These are phyloP conservation scores for Suillus cothurnatus DNA, from an alignment of 768 basidiomycete genomes.

Conservation along the genomic window DNA sequence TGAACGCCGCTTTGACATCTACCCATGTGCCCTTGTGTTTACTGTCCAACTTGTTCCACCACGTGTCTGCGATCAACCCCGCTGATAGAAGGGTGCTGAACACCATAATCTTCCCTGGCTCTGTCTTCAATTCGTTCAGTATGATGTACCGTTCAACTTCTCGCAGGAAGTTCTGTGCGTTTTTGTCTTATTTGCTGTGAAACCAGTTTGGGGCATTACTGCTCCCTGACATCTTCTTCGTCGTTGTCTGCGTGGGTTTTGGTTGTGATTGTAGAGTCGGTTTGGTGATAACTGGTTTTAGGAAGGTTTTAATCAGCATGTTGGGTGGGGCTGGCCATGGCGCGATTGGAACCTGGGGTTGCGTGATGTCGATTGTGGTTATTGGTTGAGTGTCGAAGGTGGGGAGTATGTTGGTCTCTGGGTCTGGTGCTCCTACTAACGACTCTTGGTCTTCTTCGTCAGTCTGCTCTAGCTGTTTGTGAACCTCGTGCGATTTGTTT, in stretches of 20 bases:
- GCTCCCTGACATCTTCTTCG: not conserved
- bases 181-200: not conserved
- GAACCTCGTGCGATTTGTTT: not conserved
- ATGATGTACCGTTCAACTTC: not conserved
- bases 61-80: not conserved
- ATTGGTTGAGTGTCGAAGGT: not conserved
- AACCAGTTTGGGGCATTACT: not conserved
- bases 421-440: not conserved
- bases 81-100: not conserved
- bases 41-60: not conserved
- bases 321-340: not conserved
- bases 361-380: fast-evolving
- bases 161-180: not conserved
- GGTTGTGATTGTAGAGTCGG: not conserved
- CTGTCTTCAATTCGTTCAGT: not conserved
- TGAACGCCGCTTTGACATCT: not conserved
- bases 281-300: not conserved
- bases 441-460: not conserved
- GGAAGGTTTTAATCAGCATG: not conserved
- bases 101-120: not conserved
- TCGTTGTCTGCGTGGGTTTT: no score
- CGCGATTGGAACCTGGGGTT: fast-evolving
- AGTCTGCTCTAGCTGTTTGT: not conserved
- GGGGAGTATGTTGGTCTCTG: not conserved
- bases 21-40: not conserved